A percentile compares a stretch with the other conserved stretches of the same genome.
phyloP scores from a whole-genome alignment of 441 rosid species.

The Codiaeum variegatum region DNA sequence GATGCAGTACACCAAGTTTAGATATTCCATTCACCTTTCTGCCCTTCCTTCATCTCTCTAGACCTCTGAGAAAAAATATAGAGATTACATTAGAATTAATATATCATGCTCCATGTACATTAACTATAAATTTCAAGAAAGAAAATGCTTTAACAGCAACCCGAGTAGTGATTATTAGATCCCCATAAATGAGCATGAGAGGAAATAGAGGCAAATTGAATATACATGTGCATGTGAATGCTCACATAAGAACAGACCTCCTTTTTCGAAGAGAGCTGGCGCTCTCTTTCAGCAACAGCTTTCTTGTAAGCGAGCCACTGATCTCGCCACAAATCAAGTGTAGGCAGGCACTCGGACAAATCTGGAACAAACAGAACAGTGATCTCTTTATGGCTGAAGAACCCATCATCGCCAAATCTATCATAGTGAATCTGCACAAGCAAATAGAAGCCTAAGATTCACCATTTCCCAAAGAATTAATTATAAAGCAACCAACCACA shows the following conservation, averaged over 20 bases:
- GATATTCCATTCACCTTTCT: conserved; percentile 47
- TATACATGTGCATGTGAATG: neutral
- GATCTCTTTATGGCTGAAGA: conserved; percentile 83
- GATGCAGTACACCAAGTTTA: conserved; percentile 8
- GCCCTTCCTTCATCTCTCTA: conserved; percentile 48
- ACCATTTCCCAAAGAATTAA: conserved; percentile 12
- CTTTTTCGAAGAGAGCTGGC: conserved; percentile 45
- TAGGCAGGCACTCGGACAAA: conserved; percentile 85
- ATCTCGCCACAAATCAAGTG: conserved; percentile 66
- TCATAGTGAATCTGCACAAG: conserved; percentile 87
- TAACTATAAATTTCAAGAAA: conserved; percentile 9
- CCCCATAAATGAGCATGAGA: neutral
- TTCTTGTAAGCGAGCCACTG: conserved; percentile 86
- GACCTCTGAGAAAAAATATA: conserved; percentile 36
- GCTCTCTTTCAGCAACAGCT: conserved; percentile 64
- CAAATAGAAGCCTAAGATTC: conserved; percentile 13
- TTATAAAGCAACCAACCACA: neutral
- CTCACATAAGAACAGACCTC: conserved; percentile 36
- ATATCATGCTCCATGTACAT: neutral
- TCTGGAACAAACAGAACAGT: conserved; percentile 93
- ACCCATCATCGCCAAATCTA: conserved; percentile 81
- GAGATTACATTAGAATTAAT: conserved; percentile 16
- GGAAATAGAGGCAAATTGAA: neutral
- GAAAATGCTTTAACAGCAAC: conserved; percentile 2
- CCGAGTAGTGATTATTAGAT: neutral